These are phyloP conservation scores for Chytridium lagenaria DNA, from an alignment of 371 early-diverging fungal genomes.

Conservation along the genomic window DNA sequence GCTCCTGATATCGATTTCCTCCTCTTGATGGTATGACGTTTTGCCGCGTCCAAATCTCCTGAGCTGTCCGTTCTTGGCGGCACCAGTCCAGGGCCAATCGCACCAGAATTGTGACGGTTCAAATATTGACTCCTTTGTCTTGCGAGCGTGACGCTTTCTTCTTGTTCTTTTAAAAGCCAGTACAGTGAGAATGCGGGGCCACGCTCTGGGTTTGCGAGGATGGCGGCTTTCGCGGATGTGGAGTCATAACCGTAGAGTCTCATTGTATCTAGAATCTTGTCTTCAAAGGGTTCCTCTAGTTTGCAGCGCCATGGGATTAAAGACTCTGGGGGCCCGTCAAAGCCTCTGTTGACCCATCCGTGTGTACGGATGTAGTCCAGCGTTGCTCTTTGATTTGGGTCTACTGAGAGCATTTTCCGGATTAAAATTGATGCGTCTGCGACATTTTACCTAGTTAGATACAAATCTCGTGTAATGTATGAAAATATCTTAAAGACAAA, in stretches of 20 bases:
- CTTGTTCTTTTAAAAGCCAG: constrained; percentile 43
- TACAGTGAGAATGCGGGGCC: constrained; percentile 48
- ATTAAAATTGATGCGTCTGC: constrained; percentile 46
- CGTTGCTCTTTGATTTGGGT: constrained; percentile 46
- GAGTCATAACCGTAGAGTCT: constrained; percentile 49
- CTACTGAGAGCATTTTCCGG: constrained; percentile 45
- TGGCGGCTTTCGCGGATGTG: constrained; percentile 21
- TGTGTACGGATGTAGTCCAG: constrained; percentile 45
- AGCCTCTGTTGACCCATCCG: constrained; percentile 46
- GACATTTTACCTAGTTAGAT: too few relatives aligned
- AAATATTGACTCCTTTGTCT: constrained; percentile 8
- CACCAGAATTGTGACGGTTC: neutral
- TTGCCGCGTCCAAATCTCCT: neutral
- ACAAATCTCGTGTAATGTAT: too few relatives aligned
- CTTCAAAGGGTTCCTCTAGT: constrained; percentile 31
- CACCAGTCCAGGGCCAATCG: neutral
- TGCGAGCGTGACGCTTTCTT: constrained; percentile 11
- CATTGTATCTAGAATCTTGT: constrained; percentile 42
- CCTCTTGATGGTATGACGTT: neutral
- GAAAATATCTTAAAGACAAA: too few relatives aligned
- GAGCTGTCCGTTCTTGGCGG: neutral
- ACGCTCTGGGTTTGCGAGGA: constrained; percentile 18
- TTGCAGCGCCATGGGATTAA: constrained; percentile 42
- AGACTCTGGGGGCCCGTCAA: constrained; percentile 42
- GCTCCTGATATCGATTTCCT: constrained; percentile 32